Base-by-base conservation (phyloP, 352 stramenopile species). In the Phytophthora sp. region DNA sequence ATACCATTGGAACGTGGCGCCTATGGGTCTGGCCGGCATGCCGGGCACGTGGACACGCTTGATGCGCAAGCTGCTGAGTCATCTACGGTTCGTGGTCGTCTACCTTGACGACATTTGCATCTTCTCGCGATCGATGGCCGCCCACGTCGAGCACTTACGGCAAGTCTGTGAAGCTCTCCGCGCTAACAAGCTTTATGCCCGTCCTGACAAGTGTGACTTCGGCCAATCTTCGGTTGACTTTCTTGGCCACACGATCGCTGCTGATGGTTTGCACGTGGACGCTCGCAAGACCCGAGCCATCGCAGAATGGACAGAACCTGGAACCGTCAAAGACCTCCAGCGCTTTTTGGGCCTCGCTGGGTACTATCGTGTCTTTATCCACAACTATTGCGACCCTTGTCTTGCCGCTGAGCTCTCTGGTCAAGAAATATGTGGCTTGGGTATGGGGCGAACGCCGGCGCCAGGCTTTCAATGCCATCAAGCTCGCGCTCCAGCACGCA, bases 131-230 rank as follows among this genome's bases (percentile, higher is more conserved):
- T 50, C 54, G 9, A 17, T 41, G 23, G 32, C 42, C 7, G 43
- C 54, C 2, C 54, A 62, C 3, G 26, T 39, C 10, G 59, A 72
- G 18, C 72, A 75, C 18, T 11, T 80, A 1, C 35, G 43, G 0
- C 38, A 53, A 32, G 42, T 34, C 21, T 50, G 41, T 20, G 23
- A 6, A 5, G 43, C 50, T 4, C 26, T 54, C 24, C 32, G 43
- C 11, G 23, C 27, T 26, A 17, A 55, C n/a, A 34, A 50, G 4
- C 10, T 54, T 1, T 32, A 28, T 23, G 42, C 24, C 17, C 1
- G 20, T 2, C 21, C 7, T 2, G 2, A 4, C 2, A 56, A 63
- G 28, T 52, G 32, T 32, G 12, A 26, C 20, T 51, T 56, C 37
- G 54, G 9, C 12, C 54, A 28, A 2, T 4, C 0, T 7, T 20